Evolutionary conservation across 2,329 filamentous ascomycete genomes (phyloP).

Genomic region (Aureobasidium zeae): DNA sequence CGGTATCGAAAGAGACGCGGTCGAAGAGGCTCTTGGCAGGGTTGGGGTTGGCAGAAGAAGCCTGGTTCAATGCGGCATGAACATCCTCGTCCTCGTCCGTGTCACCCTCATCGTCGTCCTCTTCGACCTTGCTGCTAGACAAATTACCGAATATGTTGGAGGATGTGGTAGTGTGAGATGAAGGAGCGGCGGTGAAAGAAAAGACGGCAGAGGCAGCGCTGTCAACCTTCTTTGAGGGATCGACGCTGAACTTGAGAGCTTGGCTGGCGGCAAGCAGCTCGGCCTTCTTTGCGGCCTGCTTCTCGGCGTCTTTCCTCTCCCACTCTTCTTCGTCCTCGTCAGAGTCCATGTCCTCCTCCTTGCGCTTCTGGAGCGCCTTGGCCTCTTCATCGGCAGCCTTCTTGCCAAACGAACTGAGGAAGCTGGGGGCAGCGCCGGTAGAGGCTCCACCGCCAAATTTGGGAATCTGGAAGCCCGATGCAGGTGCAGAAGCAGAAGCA

Average conservation of each 20-base stretch:
- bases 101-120: slow-evolving; percentile 6
- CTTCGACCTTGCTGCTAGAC: slow-evolving; percentile 1
- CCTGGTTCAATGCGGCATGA: slow-evolving; percentile 6
- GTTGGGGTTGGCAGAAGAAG: slow-evolving; percentile 11
- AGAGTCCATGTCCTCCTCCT: slow-evolving; percentile 43
- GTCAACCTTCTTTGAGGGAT: slow-evolving; percentile 22
- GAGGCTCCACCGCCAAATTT: slow-evolving; percentile 14
- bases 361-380: slow-evolving; percentile 39
- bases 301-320: slow-evolving; percentile 38
- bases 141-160: slow-evolving; percentile 11
- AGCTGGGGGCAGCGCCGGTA: slow-evolving; percentile 22
- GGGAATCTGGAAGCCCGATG: neutral
- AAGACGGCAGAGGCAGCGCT: slow-evolving; percentile 18
- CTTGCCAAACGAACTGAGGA: slow-evolving; percentile 35
- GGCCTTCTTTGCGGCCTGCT: slow-evolving; percentile 37
- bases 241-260: slow-evolving; percentile 23
- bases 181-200: slow-evolving; percentile 18
- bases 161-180: slow-evolving; percentile 5
- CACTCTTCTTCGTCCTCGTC: slow-evolving; percentile 44
- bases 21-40: slow-evolving; percentile 20
- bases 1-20: slow-evolving; percentile 13
- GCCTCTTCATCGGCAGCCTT: slow-evolving; percentile 34
- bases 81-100: slow-evolving; percentile 17
- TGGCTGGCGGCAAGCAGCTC: slow-evolving; percentile 33
- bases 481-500: neutral